These are phyloP conservation scores for Purshia tridentata DNA, from an alignment of 306 rosid genomes.

Conservation along the genomic window DNA sequence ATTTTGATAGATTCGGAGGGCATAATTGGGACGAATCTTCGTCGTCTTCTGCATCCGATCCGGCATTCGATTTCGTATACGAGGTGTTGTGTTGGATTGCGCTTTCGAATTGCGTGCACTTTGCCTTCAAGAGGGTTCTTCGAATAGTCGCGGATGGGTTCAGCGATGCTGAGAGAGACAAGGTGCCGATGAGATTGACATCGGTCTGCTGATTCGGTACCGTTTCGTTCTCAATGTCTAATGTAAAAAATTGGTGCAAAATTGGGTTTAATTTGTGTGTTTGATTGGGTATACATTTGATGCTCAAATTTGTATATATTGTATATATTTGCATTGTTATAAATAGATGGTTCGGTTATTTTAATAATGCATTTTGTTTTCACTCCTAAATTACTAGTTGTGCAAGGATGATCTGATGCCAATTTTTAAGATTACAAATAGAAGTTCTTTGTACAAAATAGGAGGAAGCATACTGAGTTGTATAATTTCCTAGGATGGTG, in stretches of 20 bases:
- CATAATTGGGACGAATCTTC: slow-evolving; percentile 62
- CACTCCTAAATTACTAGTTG: neutral
- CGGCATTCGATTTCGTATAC: slow-evolving; percentile 81
- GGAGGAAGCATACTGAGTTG: neutral
- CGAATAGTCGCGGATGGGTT: slow-evolving; percentile 55
- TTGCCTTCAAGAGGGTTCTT: slow-evolving; percentile 68
- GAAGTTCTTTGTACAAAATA: neutral
- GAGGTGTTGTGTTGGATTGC: slow-evolving; percentile 83
- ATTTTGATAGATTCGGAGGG: slow-evolving; percentile 66
- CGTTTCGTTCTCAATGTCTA: slow-evolving; percentile 15
- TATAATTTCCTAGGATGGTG: neutral
- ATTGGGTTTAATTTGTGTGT: slow-evolving; percentile 2
- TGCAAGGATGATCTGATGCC: neutral
- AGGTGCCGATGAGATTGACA: slow-evolving; percentile 58
- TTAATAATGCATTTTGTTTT: neutral
- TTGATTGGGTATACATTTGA: slow-evolving; percentile 7
- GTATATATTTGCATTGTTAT: slow-evolving; percentile 10
- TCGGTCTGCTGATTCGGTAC: slow-evolving; percentile 54
- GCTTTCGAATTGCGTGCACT: slow-evolving; percentile 81
- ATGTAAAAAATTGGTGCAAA: neutral
- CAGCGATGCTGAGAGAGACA: slow-evolving; percentile 59
- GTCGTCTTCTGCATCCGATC: slow-evolving; percentile 58
- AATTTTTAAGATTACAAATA: neutral
- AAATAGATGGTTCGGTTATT: neutral
- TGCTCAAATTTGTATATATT: slow-evolving; percentile 21